Evolutionary conservation across 2,329 filamentous ascomycete species (phyloP).

Genomic region (Phaeomoniella chlamydospora): DNA sequence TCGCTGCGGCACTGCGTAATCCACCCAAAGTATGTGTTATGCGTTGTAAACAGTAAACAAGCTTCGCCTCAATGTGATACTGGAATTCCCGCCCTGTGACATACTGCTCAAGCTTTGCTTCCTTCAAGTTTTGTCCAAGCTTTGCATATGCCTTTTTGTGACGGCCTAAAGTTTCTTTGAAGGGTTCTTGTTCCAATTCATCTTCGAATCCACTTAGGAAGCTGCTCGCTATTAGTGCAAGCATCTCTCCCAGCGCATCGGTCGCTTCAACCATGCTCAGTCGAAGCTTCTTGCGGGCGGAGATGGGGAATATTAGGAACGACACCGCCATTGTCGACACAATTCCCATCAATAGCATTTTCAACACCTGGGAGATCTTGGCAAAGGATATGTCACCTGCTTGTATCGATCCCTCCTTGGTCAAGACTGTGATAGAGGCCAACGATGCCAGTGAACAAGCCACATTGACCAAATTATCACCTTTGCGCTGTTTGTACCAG

Average conservation of each 20-base stretch:
- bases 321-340: conserved; percentile 58
- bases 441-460: conserved; percentile 76
- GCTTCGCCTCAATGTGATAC: conserved; percentile 61
- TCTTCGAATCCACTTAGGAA: conserved; percentile 75
- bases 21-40: conserved; percentile 83
- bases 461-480: conserved; percentile 68
- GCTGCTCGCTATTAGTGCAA: conserved; percentile 65
- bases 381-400: conserved; percentile 65
- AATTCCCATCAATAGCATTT: conserved; percentile 72
- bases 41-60: conserved; percentile 73
- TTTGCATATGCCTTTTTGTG: conserved; percentile 55
- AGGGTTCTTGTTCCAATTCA: conserved; percentile 54
- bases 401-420: conserved; percentile 81
- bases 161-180: conserved; percentile 43
- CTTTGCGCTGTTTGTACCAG: conserved; percentile 70
- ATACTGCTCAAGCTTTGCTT: conserved; percentile 84
- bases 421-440: conserved; percentile 77
- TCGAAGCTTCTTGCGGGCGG: conserved; percentile 59
- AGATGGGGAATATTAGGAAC: conserved; percentile 62
- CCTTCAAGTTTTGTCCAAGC: conserved; percentile 63
- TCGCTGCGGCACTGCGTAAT: conserved; percentile 72
- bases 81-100: conserved; percentile 63
- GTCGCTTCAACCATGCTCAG: conserved; percentile 61
- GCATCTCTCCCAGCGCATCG: conserved; percentile 62
- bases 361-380: conserved; percentile 69